These are phyloP conservation scores for Debaryomyces fabryi DNA, from an alignment of 1,139 yeast genomes.

Conservation along the genomic window DNA sequence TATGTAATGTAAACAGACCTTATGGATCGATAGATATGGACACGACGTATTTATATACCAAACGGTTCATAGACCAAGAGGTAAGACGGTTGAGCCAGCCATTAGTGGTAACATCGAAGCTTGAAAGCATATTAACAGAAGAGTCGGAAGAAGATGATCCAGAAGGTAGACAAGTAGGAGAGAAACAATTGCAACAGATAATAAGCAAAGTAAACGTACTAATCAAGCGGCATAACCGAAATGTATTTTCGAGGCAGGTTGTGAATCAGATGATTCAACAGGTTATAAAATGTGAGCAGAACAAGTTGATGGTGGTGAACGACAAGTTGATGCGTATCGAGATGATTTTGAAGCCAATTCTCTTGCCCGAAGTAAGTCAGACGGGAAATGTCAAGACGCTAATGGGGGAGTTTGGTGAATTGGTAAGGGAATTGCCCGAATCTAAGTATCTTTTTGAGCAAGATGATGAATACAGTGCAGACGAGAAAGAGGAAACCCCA, in stretches of 20 bases:
- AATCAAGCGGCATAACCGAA: conserved; percentile 33
- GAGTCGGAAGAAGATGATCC: conserved; percentile 14
- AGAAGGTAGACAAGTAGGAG: conserved; percentile 16
- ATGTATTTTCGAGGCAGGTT: conserved; percentile 32
- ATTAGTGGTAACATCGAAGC: conserved; percentile 18
- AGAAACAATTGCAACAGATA: conserved; percentile 25
- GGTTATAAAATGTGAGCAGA: conserved; percentile 35
- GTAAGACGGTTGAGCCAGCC: conserved; percentile 29
- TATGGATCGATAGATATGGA: conserved; percentile 14
- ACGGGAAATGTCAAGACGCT: conserved; percentile 15
- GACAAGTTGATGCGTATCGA: conserved; percentile 29
- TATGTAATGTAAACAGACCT: background rate
- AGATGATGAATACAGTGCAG: conserved; percentile 11
- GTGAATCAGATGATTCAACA: conserved; percentile 41
- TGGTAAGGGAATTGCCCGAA: conserved; percentile 39
- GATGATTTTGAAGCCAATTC: conserved; percentile 30
- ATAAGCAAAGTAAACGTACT: conserved; percentile 31
- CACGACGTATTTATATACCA: conserved; percentile 29
- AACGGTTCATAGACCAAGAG: conserved; percentile 34
- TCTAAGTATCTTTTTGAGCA: conserved; percentile 28
- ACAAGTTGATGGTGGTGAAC: conserved; percentile 30
- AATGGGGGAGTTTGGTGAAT: conserved; percentile 23
- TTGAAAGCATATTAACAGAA: conserved; percentile 18
- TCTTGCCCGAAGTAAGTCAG: conserved; percentile 28
- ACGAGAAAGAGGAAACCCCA: conserved; percentile 11